Evolutionary conservation across 192 early-diverging fungal species (phyloP), one percentile per base, ranked within the genome.

Genomic region (Phlyctochytrium planicorne): DNA sequence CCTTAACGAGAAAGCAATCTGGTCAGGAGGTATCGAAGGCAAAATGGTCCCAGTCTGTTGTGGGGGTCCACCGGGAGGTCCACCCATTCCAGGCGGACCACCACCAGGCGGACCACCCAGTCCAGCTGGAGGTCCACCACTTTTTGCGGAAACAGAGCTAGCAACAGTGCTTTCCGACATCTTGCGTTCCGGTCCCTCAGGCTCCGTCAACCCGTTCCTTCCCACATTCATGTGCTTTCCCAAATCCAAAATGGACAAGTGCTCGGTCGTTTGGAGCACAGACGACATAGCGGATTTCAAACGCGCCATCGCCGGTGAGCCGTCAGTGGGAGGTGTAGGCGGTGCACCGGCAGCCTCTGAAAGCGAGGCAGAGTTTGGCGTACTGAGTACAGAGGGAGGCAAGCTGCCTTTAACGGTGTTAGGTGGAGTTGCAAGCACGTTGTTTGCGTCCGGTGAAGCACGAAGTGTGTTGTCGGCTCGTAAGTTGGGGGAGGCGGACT

Each of bases 1-100:
- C 16, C 25, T 12, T 12, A 57, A 27, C 20, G 55, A 57, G 55
- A 57, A 57, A 4, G 55, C 55, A 27, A 57, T 14, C 55, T 57
- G 20, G 55, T 14, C 16, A 27, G 55, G 4, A 10, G 55, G 27
- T 4, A 57, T 29, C 55, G 55, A 25, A 27, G 55, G 25, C 6
- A 57, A 6, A 4, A 25, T 57, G 40, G 20, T 6, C 10, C 40
- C 40, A 6, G 40, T 47, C 55, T 12, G 4, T 6, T 12, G 10
- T 25, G 27, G 10, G 27, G 55, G 55, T 57, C 40, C 40, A 20
- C 40, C 40, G 55, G 55, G 55, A 6, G 55, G 20, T 20, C 27
- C 20, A 25, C 27, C 27, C 6, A 10, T 27, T 12, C 20, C 20
- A 57, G 55, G 55, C 55, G 55, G 12, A 57, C 6, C 16, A 25